Base-by-base conservation (phyloP, 345 rosid species). In the Litchi chinensis region DNA sequence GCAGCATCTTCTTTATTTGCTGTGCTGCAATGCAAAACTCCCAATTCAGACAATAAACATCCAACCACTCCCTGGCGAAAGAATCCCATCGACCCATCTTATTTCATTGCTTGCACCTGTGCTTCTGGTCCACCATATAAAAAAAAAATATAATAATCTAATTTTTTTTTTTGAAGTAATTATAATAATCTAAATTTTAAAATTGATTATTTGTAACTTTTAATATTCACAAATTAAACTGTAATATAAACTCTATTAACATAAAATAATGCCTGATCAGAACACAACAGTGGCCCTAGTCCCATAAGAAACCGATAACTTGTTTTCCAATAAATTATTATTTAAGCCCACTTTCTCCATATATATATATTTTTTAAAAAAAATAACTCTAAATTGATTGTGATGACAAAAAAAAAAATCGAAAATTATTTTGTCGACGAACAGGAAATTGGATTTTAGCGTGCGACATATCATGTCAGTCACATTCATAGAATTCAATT, bases 61-160 rank as follows among this genome's bases (percentile, higher is more conserved):
- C 70, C 70, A 75, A 75, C 71, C 21, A 65, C 78, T 32, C 63
- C 63, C 32, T 26, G 43, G 21, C 59, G 26, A 63, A 74, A 22
- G 13, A 73, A 40, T n/a, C 10, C 10, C 39, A 21, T 6, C 9
- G 12, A 26, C 16, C 16, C 40, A 48, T 32, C 62, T 21, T 41
- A 24, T 24, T 24, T 60, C 54, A 13, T 41, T 32, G 16, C 56
- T 41, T 41, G 21, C 39, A 22, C 68, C 15, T 13, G 5, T 32
- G 41, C 22, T 60, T 43, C 46, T 41, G 68, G 37, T 54, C 77
- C 37, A 28, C 32, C 32, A 28, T 28, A 28, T 28, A 28, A 28
- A 28, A 28, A 1, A n/a, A n/a, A n/a, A n/a, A n/a, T n/a, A n/a
- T n/a, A n/a, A n/a, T n/a, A n/a, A n/a, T n/a, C n/a, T n/a, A n/a